Evolutionary conservation across 106 monocot species (phyloP), one percentile per base, ranked within the genome.

Genomic region (Acanthochlamys bracteata): DNA sequence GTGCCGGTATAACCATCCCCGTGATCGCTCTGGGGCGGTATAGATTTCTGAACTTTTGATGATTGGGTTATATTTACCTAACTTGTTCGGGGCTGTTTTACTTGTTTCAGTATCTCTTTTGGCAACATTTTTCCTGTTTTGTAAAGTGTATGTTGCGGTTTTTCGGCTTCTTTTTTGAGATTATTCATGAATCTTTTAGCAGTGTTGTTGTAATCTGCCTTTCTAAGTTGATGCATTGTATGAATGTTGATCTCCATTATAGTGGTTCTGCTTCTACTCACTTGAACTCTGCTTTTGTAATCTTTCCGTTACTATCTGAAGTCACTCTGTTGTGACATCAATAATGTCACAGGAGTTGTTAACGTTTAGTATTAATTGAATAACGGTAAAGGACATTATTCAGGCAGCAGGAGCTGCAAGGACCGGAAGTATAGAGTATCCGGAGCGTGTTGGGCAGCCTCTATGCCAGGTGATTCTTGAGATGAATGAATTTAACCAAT

Each of bases 1-100:
- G 55, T 98, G 96, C 51, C 77, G 91, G 8, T 98, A 76, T 74
- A 92, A 98, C 71, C 96, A 98, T 61, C 96, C 96, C 19, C 88
- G 83, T 20, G 74, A 79, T 63, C 84, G 71, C 7, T 47, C 67
- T 41, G 40, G 22, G 57, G 83, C 79, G 60, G 55, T 49, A 49
- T 49, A 17, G 15, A 49, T 49, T 49, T 49, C 49, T 14, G 10
- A 49, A 12, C 17, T 49, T 17, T 17, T 49, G 17, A 49, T 49
- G 15, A 12, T 17, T 45, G 13, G 43, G 7, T 45, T 45, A 9
- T 13, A 45, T 45, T 17, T 17, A 49, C 49, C 17, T 49, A 14
- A 49, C 49, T 49, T 49, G 7, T 45, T 13, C 43, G 10, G 13
- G 43, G 7, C 10, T 45, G 43, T 45, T 45, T 45, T 45, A 13